Evolutionary conservation across 78 protist species (phyloP).

Genomic region (Thecamonas trahens): DNA sequence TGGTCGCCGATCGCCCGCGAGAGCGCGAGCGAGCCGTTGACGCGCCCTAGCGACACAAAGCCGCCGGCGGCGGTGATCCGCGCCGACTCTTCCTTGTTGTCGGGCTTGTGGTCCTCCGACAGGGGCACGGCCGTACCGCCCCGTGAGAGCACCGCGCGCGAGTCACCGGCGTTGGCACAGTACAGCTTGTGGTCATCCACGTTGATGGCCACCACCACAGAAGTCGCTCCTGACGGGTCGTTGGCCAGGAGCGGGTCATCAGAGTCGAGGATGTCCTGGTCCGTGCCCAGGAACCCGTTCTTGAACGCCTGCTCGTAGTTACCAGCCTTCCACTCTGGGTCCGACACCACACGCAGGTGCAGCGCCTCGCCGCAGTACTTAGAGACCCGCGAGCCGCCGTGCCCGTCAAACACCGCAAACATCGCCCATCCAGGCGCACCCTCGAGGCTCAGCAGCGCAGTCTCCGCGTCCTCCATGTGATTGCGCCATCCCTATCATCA

Average conservation of each 20-base stretch:
- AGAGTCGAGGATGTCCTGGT: background rate
- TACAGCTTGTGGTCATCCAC: background rate
- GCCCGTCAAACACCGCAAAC: conserved; percentile 20
- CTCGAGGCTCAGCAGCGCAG: background rate
- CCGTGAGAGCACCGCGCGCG: conserved; percentile 26
- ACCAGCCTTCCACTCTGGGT: background rate
- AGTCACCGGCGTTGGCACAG: conserved; percentile 54
- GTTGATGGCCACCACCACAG: background rate
- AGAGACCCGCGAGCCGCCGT: background rate
- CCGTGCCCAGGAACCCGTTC: background rate
- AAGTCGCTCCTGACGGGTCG: too few relatives aligned
- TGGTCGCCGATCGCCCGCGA: conserved; percentile 73
- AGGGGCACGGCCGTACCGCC: conserved; percentile 9
- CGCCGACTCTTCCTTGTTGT: background rate
- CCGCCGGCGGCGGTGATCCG: conserved; percentile 61
- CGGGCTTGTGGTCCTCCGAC: conserved; percentile 51
- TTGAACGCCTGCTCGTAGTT: background rate
- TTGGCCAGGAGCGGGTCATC: too few relatives aligned
- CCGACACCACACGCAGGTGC: background rate
- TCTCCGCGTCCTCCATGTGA: conserved; percentile 34
- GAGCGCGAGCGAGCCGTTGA: conserved; percentile 62
- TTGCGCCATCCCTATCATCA: too few relatives aligned
- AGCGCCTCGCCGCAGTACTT: background rate
- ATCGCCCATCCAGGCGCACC: background rate
- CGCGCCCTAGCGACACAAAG: conserved; percentile 42